These are phyloP conservation scores for Aotearoamyces nothofagi DNA, from an alignment of 2,329 filamentous ascomycete genomes.

Conservation along the genomic window DNA sequence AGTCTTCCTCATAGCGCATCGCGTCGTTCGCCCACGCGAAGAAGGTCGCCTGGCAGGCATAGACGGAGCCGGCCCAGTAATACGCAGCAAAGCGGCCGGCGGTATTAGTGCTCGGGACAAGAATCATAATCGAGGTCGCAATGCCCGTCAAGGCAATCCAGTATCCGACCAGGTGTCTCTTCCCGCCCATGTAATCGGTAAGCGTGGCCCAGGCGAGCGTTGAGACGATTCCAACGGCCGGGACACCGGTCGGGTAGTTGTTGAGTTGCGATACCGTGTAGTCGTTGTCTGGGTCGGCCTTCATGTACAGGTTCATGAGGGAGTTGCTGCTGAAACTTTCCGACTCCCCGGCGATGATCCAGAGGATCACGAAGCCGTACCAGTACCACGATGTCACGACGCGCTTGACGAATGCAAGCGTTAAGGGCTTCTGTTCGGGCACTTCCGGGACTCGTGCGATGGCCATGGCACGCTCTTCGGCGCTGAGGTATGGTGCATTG, in stretches of 20 bases:
- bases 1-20: slow-evolving; percentile 46
- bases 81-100: slow-evolving; percentile 48
- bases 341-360: slow-evolving; percentile 56
- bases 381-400: slow-evolving; percentile 46
- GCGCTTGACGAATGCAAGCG: slow-evolving; percentile 32
- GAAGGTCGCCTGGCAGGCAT: slow-evolving; percentile 59
- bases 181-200: slow-evolving; percentile 47
- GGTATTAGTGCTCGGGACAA: slow-evolving; percentile 25
- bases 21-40: slow-evolving; percentile 66
- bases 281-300: slow-evolving; percentile 29
- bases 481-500: slow-evolving; percentile 24
- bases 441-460: slow-evolving; percentile 27
- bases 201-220: slow-evolving; percentile 57
- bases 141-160: slow-evolving; percentile 50
- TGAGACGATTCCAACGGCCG: slow-evolving; percentile 30
- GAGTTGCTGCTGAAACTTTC: slow-evolving; percentile 56
- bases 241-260: slow-evolving; percentile 36
- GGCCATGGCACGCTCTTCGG: slow-evolving; percentile 25
- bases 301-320: slow-evolving; percentile 28
- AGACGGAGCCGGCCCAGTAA: slow-evolving; percentile 54
- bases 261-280: slow-evolving; percentile 34
- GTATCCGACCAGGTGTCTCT: slow-evolving; percentile 51
- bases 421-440: slow-evolving; percentile 26
- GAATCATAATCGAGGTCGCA: slow-evolving; percentile 45
- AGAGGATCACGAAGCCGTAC: slow-evolving; percentile 51